Evolutionary conservation across 495 filamentous ascomycete species (phyloP), one percentile per base, ranked within the genome.

Genomic region (Hypoxylon lienhwacheense): DNA sequence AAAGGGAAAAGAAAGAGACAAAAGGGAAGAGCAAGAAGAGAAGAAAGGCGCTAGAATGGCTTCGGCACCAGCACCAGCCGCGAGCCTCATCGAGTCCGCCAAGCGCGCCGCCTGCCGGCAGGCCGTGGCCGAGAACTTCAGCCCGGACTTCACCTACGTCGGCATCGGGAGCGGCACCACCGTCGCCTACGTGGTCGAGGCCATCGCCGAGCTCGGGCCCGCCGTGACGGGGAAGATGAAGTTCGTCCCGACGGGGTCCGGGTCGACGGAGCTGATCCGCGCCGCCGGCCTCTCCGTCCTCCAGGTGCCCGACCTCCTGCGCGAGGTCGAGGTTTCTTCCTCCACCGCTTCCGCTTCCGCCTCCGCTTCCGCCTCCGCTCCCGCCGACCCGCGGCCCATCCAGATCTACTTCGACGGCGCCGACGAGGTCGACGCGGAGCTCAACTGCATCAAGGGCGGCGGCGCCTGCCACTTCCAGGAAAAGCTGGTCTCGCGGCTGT

Each of bases 381-480:
- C 44, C 28, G 12, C 56, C 7, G 59, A 53, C 34, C 53, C 61
- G 12, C 65, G 70, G 47, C 67, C 66, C 42, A 76, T 93, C 42
- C 91, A 96, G 64, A 85, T 97, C 21, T 85, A 85, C 22, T 97
- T 97, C 62, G 92, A 97, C 71, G 92, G 93, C 28, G 95, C 93
- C 16, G 93, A 98, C 68, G 93, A 98, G 75, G 90, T 98, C 20
- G 93, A 98, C 69, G 88, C 89, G 16, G 88, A 91, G 29, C 71
- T 98, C 43, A 98, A 97, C 72, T 89, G 90, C 66, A 96, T 98
- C 73, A 98, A 98, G 75, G 93, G 93, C 35, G 93, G 93, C 11
- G 93, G 93, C 34, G 93, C 91, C 20, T 98, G 95, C 71, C 73
- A 97, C 51, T 97, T 95, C 78, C 95, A 97, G 73, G 93, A 98